Evolutionary conservation across 208 protist species (phyloP).

Genomic region (Novymonas esmeraldas): DNA sequence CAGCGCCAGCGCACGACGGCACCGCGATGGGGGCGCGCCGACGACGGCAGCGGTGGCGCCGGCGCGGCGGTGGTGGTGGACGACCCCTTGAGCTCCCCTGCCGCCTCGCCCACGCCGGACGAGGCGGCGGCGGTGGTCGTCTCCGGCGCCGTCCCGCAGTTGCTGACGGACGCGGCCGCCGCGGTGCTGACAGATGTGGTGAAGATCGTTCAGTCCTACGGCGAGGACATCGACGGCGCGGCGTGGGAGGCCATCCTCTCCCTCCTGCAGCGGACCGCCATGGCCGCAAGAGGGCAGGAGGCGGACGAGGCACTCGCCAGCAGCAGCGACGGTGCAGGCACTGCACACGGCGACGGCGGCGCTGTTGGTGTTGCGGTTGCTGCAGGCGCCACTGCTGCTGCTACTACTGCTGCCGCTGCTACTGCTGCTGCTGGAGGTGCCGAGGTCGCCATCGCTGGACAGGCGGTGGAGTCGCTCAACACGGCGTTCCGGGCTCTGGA

Average conservation of each 20-base stretch:
- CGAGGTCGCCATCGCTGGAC: slow-evolving; percentile 6
- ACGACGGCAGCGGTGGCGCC: too few species aligned
- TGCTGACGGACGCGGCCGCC: slow-evolving; percentile 15
- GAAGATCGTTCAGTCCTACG: slow-evolving; percentile 63
- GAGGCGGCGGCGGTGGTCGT: slow-evolving; percentile 9
- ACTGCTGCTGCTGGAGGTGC: too few species aligned
- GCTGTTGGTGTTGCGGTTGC: neutral
- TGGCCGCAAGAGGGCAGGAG: neutral
- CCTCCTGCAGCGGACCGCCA: slow-evolving; percentile 47
- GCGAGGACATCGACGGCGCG: slow-evolving; percentile 50
- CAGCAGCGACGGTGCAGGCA: neutral
- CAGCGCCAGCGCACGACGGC: neutral
- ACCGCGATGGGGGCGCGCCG: too few species aligned
- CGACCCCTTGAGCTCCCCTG: neutral
- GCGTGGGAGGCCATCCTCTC: slow-evolving; percentile 57
- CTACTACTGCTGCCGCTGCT: neutral
- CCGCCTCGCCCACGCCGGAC: neutral
- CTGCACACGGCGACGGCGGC: neutral
- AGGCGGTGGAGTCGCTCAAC: slow-evolving; percentile 41
- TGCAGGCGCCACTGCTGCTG: neutral
- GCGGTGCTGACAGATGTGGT: slow-evolving; percentile 38
- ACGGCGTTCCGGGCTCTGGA: slow-evolving; percentile 72
- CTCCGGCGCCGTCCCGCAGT: slow-evolving; percentile 12
- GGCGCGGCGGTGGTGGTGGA: too few species aligned
- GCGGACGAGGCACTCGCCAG: neutral